Evolutionary conservation across 1,284 basidiomycete species (phyloP), one percentile per base, ranked within the genome.

Genomic region (Thelephora terrestris): DNA sequence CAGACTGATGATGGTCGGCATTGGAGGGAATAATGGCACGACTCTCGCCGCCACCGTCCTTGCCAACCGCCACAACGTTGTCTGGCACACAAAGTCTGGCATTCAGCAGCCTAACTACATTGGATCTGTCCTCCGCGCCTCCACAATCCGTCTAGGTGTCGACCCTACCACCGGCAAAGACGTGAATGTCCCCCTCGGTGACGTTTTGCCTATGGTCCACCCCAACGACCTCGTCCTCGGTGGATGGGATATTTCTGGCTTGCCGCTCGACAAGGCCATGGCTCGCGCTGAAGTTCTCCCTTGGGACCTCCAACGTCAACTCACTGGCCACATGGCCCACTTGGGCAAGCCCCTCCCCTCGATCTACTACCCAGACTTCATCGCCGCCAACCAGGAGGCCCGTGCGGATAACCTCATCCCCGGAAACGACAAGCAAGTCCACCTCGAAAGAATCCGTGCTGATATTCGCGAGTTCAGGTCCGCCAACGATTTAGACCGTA

Each of bases 201-300:
- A 96, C 61, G 82, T 98, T 57, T 78, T 98, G 45, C 95, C 95
- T 51, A 97, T 96, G 91, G 93, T 97, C 49, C 94, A 98, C 73
- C 95, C 95, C 55, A 95, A 97, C 67, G 96, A 99, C 70, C 84
- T 99, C 61, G 92, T 98, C 55, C 78, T 98, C 57, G 91, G 93
- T 50, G 96, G 95, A 29, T 99, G 95, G 96, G 95, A 99, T 64
- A 98, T 99, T 62, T 96, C 91, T 45, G 78, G 82, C 48, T 49
- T 84, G 40, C 68, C 81, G 47, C 77, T 99, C 71, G 93, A 97
- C 69, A 77, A 86, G 68, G 92, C 96, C 25, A 97, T 98, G 92
- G 71, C 78, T 53, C 91, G 95, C 55, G 89, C 93, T 49, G 77
- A 93, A 68, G 95, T 99, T 48, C 81, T 99, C 54, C 91, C 97